Evolutionary conservation across 2,329 filamentous ascomycete species (phyloP).

Genomic region (Botrytis fragariae): DNA sequence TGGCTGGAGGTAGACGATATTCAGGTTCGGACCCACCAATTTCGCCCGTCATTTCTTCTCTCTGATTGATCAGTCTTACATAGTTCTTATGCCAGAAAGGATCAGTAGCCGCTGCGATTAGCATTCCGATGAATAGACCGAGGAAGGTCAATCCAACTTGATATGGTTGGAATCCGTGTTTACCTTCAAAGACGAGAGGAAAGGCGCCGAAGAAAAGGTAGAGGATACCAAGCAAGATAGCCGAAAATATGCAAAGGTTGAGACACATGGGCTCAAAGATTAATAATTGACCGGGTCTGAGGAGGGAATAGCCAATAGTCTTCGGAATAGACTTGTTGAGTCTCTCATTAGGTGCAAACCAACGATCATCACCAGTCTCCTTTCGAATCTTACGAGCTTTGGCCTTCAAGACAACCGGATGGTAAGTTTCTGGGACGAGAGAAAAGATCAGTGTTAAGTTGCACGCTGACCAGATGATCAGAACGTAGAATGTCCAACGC

Average conservation of each 20-base stretch:
- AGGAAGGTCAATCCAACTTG: conserved; percentile 79
- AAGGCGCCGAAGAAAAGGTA: conserved; percentile 94
- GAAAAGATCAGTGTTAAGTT: conserved; percentile 63
- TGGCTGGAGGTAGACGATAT: conserved; percentile 75
- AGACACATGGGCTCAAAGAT: conserved; percentile 82
- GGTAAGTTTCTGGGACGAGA: conserved; percentile 86
- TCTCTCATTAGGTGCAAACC: conserved; percentile 75
- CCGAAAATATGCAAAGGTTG: conserved; percentile 76
- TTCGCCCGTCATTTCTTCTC: conserved; percentile 43
- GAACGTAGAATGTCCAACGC: conserved; percentile 81
- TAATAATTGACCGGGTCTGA: conserved; percentile 70
- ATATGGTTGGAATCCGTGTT: conserved; percentile 75
- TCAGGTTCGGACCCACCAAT: conserved; percentile 70
- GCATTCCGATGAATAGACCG: conserved; percentile 67
- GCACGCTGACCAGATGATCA: conserved; percentile 76
- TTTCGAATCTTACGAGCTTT: conserved; percentile 70
- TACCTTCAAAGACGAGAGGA: conserved; percentile 69
- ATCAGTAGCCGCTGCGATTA: conserved; percentile 59
- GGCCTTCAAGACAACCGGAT: conserved; percentile 66
- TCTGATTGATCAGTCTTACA: conserved; percentile 52
- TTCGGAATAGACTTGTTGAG: conserved; percentile 62
- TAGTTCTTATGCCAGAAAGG: conserved; percentile 66
- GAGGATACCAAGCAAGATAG: conserved; percentile 80
- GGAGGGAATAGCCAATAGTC: conserved; percentile 58
- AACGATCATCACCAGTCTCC: conserved; percentile 74